Conservation (phyloP, 2,329 filamentous ascomycete genomes). For the Ciborinia camelliae region DNA sequence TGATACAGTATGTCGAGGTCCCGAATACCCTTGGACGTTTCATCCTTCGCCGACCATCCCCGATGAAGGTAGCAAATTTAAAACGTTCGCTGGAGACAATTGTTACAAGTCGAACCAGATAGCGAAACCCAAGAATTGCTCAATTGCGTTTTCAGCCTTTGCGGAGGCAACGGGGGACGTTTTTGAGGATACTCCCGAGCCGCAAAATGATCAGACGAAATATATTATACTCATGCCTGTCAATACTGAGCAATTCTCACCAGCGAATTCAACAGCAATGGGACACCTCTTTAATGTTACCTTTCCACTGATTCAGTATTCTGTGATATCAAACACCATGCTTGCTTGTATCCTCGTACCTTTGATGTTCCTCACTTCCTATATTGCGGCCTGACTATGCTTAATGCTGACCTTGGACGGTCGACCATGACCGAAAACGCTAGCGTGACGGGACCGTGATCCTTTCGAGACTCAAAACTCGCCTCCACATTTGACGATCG, state of each 20-base stretch:
- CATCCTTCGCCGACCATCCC: slow-evolving; percentile 5
- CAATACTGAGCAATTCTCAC: not conserved
- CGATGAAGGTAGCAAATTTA: not conserved
- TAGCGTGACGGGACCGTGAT: slow-evolving; percentile 31
- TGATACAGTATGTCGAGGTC: slow-evolving; percentile 6
- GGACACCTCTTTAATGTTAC: not conserved
- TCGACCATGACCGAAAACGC: slow-evolving; percentile 33
- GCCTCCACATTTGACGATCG: slow-evolving; percentile 30
- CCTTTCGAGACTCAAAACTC: slow-evolving; percentile 35
- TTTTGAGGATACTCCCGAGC: not conserved
- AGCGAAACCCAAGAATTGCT: not conserved
- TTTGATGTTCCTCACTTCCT: not conserved
- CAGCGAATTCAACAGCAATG: not conserved
- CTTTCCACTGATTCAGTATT: not conserved
- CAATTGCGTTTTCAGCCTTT: not conserved
- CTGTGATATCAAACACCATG: slow-evolving; percentile 8
- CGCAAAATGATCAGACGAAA: slow-evolving; percentile 3
- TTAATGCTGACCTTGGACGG: slow-evolving; percentile 23
- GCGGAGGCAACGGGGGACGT: not conserved
- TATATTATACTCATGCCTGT: not conserved
- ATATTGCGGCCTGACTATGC: not conserved
- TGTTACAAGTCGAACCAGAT: not conserved
- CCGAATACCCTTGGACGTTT: slow-evolving; percentile 6
- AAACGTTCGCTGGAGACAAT: slow-evolving; percentile 2
- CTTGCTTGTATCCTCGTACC: not conserved